These are phyloP conservation scores for Dactylellina sp. DNA, from an alignment of 2,329 filamentous ascomycete species.

Conservation along the genomic window DNA sequence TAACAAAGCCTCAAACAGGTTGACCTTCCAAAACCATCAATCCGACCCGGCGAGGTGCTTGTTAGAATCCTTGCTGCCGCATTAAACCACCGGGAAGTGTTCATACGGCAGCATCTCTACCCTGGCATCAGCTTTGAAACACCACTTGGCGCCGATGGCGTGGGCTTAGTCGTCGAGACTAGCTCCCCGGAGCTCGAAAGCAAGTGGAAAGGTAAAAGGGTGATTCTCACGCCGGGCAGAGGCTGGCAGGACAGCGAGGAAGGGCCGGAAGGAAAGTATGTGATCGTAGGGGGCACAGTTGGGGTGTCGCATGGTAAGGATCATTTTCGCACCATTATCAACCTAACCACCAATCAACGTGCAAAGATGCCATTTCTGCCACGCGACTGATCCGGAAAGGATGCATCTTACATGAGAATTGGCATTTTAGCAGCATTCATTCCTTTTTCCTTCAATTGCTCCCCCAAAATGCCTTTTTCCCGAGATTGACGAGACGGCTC, in stretches of 20 bases:
- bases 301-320: constrained; percentile 65
- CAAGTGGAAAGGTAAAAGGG: constrained; percentile 73
- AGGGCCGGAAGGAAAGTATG: constrained; percentile 77
- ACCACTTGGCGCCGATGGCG: constrained; percentile 85
- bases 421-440: constrained; percentile 1
- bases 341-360: constrained; percentile 30
- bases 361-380: constrained; percentile 49
- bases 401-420: constrained; percentile 39
- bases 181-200: constrained; percentile 70
- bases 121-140: constrained; percentile 80
- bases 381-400: constrained; percentile 54
- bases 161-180: constrained; percentile 76
- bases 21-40: constrained; percentile 71
- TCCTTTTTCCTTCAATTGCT: constrained; percentile 1
- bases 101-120: constrained; percentile 92
- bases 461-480: constrained; percentile 19
- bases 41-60: constrained; percentile 76
- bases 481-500: constrained; percentile 54
- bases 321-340: neutral
- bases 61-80: constrained; percentile 81
- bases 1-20: constrained; percentile 69
- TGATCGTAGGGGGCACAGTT: constrained; percentile 77
- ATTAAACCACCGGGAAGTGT: constrained; percentile 94
- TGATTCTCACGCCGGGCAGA: constrained; percentile 80
- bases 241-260: constrained; percentile 79